Base-by-base conservation (phyloP, 1,284 basidiomycete genomes). In the Cystobasidium sp. region DNA sequence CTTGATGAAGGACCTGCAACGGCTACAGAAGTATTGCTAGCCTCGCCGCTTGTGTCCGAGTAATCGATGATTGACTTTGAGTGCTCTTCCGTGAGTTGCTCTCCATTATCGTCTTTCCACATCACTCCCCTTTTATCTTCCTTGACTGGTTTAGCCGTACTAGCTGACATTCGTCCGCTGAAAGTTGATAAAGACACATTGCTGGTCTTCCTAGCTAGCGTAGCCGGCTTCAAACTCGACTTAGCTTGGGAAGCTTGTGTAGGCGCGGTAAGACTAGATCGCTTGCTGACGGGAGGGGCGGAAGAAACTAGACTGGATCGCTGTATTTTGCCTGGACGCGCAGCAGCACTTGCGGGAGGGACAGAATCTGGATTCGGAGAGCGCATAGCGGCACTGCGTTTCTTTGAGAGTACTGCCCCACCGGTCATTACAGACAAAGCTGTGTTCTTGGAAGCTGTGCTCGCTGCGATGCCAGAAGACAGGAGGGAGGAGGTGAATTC, bases 41-140 rank as follows among this genome's bases (percentile, higher is more conserved):
- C 24, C 16, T 70, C 62, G 6, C 41, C 55, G 8, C 49, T 55
- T 7, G 61, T 66, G 20, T 75, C 75, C 3, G 53, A 72, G 49
- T 53, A 56, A 20, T 66, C 64, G 37, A 73, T 65, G 18, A 66
- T 63, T 16, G 69, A 66, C 61, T 68, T 72, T 31, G 56, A 70
- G 24, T 72, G 71, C 61, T 70, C 75, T 61, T 67, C 69, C 39
- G 62, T 75, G 9, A 61, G 68, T 47, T 46, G 37, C 24, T 67
- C 53, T 47, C 55, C 71, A 53, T 37, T 61, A 39, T 70, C 75
- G 24, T 75, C 75, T 63, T 72, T 75, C 69, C 68, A 75, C 46
- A 73, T 44, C 0, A 75, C 75, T 18, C 69, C 62, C 59, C 63
- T 75, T 64, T 68, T 66, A 18, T 47, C 74, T n/a, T 55, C 70